Evolutionary conservation across 345 rosid species (phyloP).

Genomic region (Dovyalis caffra): DNA sequence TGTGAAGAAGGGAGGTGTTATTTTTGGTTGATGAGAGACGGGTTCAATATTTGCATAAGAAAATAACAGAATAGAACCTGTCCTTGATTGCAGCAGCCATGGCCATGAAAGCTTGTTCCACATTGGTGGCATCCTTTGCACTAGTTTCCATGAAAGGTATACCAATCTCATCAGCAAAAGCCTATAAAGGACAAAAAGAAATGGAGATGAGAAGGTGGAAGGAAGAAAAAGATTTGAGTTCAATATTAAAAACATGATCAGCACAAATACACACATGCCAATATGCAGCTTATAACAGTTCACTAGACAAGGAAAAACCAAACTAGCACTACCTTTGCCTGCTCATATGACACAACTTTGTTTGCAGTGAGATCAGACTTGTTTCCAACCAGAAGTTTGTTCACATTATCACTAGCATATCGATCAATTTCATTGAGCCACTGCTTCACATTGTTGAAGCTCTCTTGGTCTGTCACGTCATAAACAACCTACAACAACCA

Average conservation of each 20-base stretch:
- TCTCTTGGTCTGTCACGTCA: slow-evolving; percentile 68
- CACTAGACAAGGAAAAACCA: neutral
- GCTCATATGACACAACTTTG: slow-evolving; percentile 53
- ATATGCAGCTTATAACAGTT: neutral
- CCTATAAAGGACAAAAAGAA: slow-evolving; percentile 27
- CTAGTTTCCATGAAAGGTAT: slow-evolving; percentile 68
- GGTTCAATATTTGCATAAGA: neutral
- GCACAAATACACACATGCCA: neutral
- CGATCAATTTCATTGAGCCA: slow-evolving; percentile 73
- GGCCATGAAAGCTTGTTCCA: slow-evolving; percentile 70
- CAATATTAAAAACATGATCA: neutral
- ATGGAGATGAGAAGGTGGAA: neutral
- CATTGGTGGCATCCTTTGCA: slow-evolving; percentile 61
- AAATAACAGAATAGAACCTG: slow-evolving; percentile 29
- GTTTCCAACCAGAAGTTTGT: slow-evolving; percentile 68
- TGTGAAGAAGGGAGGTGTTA: too few species aligned
- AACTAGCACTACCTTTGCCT: slow-evolving; percentile 46
- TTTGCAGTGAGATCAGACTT: slow-evolving; percentile 61
- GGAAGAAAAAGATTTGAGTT: neutral
- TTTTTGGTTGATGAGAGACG: too few species aligned
- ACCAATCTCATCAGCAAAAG: slow-evolving; percentile 66
- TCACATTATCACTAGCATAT: slow-evolving; percentile 63
- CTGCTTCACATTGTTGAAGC: slow-evolving; percentile 67
- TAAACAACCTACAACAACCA: slow-evolving; percentile 51
- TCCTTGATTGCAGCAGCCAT: slow-evolving; percentile 67